These are phyloP conservation scores for Paecilomyces niveus DNA, from an alignment of 2,329 filamentous ascomycete species.

Conservation along the genomic window DNA sequence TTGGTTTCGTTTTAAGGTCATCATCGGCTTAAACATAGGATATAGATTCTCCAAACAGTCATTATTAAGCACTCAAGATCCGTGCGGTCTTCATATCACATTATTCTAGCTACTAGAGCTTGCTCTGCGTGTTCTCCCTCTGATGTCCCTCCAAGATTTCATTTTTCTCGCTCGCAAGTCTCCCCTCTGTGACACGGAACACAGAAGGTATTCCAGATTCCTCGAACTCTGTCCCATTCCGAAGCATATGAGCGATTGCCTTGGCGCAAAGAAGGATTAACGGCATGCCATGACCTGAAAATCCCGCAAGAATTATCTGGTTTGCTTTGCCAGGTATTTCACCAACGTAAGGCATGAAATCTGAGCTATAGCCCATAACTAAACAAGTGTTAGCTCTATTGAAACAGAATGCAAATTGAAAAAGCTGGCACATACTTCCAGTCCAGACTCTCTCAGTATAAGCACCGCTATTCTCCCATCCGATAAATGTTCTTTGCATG, in stretches of 20 bases:
- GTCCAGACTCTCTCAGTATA: constrained; percentile 27
- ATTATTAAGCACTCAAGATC: too few relatives aligned
- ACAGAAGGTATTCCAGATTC: constrained; percentile 23
- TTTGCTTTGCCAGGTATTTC: constrained; percentile 35
- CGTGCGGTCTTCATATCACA: background rate
- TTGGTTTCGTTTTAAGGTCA: too few relatives aligned
- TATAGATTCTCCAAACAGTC: too few relatives aligned
- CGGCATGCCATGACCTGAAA: constrained; percentile 63
- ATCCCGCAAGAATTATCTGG: constrained; percentile 53
- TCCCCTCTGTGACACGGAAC: constrained; percentile 21
- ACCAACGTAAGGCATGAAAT: constrained; percentile 49
- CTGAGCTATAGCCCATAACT: constrained; percentile 47
- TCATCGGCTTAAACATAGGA: too few relatives aligned
- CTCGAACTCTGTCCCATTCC: constrained; percentile 15
- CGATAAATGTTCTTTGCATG: constrained; percentile 29
- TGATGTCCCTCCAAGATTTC: background rate
- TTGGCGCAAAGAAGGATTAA: constrained; percentile 54
- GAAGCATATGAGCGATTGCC: constrained; percentile 51
- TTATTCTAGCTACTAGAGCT: background rate
- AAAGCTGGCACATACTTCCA: constrained; percentile 15
- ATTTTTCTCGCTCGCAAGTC: constrained; percentile 11
- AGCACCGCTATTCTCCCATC: constrained; percentile 28
- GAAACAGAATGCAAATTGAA: background rate
- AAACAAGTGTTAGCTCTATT: constrained; percentile 11
- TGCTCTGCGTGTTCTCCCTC: background rate